Conservation (phyloP, 1,139 yeast species). For the Geotrichum bryndzae region DNA sequence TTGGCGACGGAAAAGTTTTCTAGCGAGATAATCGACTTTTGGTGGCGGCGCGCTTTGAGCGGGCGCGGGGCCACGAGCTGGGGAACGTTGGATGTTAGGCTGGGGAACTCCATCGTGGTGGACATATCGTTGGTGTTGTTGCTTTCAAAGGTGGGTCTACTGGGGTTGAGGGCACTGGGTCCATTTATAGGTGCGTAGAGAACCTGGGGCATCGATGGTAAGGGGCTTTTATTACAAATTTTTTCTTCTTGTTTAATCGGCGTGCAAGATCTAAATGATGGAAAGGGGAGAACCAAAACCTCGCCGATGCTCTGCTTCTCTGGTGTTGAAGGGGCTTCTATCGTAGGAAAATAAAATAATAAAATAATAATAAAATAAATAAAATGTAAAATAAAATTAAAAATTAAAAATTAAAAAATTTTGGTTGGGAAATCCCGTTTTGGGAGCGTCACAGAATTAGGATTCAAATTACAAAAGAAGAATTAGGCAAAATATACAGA, state of each 20-base stretch:
- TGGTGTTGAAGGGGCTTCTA: neutral
- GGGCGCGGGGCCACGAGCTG: slow-evolving; percentile 24
- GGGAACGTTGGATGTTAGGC: neutral
- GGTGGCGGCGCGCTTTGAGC: slow-evolving; percentile 23
- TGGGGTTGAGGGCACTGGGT: neutral
- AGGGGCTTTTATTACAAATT: neutral
- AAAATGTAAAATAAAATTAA: neutral
- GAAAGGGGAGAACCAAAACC: neutral
- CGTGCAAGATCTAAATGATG: neutral
- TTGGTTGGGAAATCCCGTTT: neutral
- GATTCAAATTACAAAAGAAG: neutral
- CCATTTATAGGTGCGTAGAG: neutral
- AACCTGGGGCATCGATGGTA: neutral
- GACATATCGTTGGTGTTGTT: neutral
- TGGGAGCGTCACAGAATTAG: neutral
- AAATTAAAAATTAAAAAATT: neutral
- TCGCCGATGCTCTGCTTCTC: neutral
- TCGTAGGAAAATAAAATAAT: neutral
- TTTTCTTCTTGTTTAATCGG: neutral
- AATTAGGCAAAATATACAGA: neutral
- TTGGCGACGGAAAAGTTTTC: slow-evolving; percentile 17
- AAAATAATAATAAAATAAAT: neutral
- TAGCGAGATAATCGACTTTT: slow-evolving; percentile 23
- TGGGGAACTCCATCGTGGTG: neutral
- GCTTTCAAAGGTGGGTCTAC: neutral